Percentiles rank a stretch among this genome's conserved stretches.
phyloP scores from a whole-genome alignment of 345 rosid species.

The Atalantia buxifolia region DNA sequence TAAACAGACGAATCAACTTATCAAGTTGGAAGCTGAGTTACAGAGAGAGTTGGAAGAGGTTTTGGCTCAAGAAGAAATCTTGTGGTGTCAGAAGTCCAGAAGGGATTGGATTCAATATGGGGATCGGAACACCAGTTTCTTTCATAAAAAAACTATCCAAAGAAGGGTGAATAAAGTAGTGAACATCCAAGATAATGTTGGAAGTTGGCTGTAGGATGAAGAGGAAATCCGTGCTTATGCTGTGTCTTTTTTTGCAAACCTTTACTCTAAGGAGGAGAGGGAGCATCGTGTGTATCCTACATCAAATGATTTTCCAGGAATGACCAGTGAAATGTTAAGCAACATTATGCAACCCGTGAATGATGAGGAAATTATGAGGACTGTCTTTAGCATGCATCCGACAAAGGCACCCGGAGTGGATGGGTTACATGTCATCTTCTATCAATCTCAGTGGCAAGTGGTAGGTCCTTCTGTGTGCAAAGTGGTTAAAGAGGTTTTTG shows the following conservation, averaged over 20 bases:
- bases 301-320: too few relatives aligned
- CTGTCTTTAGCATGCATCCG: not conserved
- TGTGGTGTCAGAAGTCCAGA: not conserved
- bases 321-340: too few relatives aligned
- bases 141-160: not conserved
- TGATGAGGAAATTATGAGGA: not conserved
- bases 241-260: too few relatives aligned
- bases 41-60: not conserved
- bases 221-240: too few relatives aligned
- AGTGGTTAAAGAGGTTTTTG: not conserved
- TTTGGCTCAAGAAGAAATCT: not conserved
- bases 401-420: not conserved
- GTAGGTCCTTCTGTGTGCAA: not conserved
- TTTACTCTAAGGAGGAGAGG: too few relatives aligned
- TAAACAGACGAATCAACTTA: not conserved
- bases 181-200: not conserved
- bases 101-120: not conserved
- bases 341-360: too few relatives aligned
- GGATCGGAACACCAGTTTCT: not conserved
- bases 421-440: not conserved
- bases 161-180: not conserved
- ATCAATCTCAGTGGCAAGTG: not conserved
- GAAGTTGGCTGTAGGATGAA: not conserved
- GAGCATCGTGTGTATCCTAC: too few relatives aligned
- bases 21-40: not conserved